Evolutionary conservation across 1,284 basidiomycete species (phyloP), one percentile per base, ranked within the genome.

Genomic region (Cutaneotrichosporon sp.): DNA sequence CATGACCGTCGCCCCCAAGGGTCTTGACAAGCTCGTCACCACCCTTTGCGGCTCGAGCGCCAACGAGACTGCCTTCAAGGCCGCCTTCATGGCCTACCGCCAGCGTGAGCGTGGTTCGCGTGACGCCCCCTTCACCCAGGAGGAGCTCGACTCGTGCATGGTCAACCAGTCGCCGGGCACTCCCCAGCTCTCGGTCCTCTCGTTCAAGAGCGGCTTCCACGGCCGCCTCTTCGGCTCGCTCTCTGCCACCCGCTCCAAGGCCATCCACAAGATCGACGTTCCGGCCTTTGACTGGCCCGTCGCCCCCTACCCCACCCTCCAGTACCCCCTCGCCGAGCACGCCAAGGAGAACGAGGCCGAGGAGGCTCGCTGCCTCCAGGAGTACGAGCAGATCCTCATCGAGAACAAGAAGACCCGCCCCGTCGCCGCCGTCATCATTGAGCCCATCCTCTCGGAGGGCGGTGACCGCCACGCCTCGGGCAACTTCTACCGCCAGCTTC

Each of bases 261-360:
- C 81, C 13, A 81, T 82, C 51, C 84, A 85, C 77, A 85, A 85
- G 72, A 73, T 85, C 65, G 84, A 84, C 70, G 81, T 85, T 27
- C 84, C 84, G 13, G 82, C 83, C 0, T 85, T 84, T 71, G 82
- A 84, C 74, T 83, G 82, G 84, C 84, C 84, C 0, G 78, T 77
- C 27, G 82, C 81, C 1, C 70, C 80, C 13, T 85, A 82, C 79
- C 84, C 84, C 0, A 64, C 79, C 18, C 67, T 83, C 60, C 80
- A 82, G 71, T 85, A 85, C 72, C 84, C 84, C 1, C 70, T 84
- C 16, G 73, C 75, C 5, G 73, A 82, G 57, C 66, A 79, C 67
- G 74, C 67, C 10, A 62, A 71, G 10, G 82, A 82, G 63, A 82
- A 85, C 71, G 33, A 54, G 52, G 73, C 72, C n/a, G 74, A 78